phyloP scores from a whole-genome alignment of 257 asterid genomes.

The Solanum gandarillasii region DNA sequence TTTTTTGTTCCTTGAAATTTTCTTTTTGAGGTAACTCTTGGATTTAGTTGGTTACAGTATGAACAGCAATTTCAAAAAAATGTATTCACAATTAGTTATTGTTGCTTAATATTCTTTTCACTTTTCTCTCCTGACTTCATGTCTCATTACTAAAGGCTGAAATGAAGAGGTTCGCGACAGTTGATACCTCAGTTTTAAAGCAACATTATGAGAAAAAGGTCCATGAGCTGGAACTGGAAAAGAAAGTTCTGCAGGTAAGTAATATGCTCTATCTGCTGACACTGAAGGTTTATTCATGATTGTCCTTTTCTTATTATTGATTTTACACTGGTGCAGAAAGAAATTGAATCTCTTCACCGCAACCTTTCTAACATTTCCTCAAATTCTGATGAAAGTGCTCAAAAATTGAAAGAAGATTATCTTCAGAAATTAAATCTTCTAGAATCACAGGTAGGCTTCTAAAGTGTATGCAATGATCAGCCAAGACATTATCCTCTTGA shows the following conservation, averaged over 20 bases:
- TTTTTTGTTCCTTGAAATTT: neutral
- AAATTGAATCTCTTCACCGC: slow-evolving; percentile 71
- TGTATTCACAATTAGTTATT: neutral
- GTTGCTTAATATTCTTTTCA: neutral
- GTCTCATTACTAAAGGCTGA: slow-evolving; percentile 54
- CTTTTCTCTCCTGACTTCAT: neutral
- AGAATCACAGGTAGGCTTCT: slow-evolving; percentile 62
- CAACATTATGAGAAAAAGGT: slow-evolving; percentile 93
- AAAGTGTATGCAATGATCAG: neutral
- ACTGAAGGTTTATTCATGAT: neutral
- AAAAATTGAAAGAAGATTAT: slow-evolving; percentile 82
- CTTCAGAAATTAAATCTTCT: slow-evolving; percentile 86
- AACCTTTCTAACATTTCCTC: slow-evolving; percentile 60
- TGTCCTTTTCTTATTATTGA: slow-evolving; percentile 5
- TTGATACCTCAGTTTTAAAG: slow-evolving; percentile 74
- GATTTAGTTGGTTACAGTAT: neutral
- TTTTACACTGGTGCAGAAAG: slow-evolving; percentile 40
- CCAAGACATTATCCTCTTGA: neutral
- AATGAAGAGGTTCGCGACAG: slow-evolving; percentile 56
- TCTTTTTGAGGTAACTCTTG: neutral
- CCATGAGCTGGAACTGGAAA: slow-evolving; percentile 78
- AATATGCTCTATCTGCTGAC: neutral
- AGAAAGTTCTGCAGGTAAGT: slow-evolving; percentile 72
- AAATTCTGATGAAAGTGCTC: slow-evolving; percentile 86
- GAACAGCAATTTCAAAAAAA: neutral